Evolutionary conservation across 2,329 filamentous ascomycete genomes (phyloP), one percentile per base, ranked within the genome.

Genomic region (Talaromyces sp.): DNA sequence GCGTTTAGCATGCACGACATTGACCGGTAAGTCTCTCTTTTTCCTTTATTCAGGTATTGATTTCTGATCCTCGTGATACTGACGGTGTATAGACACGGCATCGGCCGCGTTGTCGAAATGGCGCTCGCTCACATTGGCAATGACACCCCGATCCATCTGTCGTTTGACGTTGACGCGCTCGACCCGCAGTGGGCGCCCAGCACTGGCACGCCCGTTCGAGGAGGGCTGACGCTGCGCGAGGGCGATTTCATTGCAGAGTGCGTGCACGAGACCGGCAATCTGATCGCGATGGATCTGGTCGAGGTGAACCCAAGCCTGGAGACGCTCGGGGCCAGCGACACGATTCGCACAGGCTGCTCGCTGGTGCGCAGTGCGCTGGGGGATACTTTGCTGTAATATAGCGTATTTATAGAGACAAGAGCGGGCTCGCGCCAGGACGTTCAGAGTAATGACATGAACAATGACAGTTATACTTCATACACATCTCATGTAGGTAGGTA

Each of bases 1-100:
- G 93, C 93, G 4, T 99, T 98, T 72, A 93, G 89, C 79, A 99
- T 99, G 95, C 95, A 96, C 73, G 95, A 99, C 73, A 89, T 99
- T 75, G 95, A 99, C 77, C 84, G 86, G 89, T 91, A 80, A 69
- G 83, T 72, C 55, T 53, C 46, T 14, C 27, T 19, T 21, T 54
- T 46, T n/a, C n/a, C n/a, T n/a, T n/a, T n/a, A n/a, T n/a, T n/a
- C n/a, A n/a, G n/a, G n/a, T n/a, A n/a, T n/a, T n/a, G n/a, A n/a
- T n/a, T n/a, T n/a, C n/a, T n/a, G n/a, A n/a, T n/a, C n/a, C n/a
- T n/a, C n/a, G n/a, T n/a, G n/a, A 51, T 29, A 10, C 49, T 52
- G 8, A 52, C n/a, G 13, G 11, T 13, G 17, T 3, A 53, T 65
- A 92, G 91, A 58, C 84, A 98, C 72, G 95, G 95, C 53, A 99